Evolutionary conservation across 495 filamentous ascomycete species (phyloP).

Genomic region (Thozetella sp.): DNA sequence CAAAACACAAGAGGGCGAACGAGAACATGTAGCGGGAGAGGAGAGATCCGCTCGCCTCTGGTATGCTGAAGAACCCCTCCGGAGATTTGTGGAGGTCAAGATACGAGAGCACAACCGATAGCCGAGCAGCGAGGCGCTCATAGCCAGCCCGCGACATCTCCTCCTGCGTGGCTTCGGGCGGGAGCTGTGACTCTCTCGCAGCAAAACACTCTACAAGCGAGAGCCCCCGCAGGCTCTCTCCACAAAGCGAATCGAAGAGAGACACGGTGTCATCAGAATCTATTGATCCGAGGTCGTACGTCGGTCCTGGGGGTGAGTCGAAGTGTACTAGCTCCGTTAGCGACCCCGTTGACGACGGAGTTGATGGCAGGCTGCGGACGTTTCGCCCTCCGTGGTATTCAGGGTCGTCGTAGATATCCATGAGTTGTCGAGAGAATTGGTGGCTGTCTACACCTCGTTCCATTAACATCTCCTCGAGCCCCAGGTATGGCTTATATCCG

Average conservation of each 20-base stretch:
- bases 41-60: neutral
- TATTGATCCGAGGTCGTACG: too few relatives aligned
- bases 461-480: constrained; percentile 14
- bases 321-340: too few relatives aligned
- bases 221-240: too few relatives aligned
- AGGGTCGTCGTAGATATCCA: constrained; percentile 16
- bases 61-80: neutral
- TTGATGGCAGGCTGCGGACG: neutral
- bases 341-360: neutral
- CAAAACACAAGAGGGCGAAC: constrained; percentile 26
- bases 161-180: too few relatives aligned
- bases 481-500: constrained; percentile 18
- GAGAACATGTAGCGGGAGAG: constrained; percentile 22
- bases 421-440: constrained; percentile 5
- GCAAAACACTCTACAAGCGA: too few relatives aligned
- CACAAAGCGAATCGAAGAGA: too few relatives aligned
- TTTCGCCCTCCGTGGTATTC: constrained; percentile 8
- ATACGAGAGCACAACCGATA: neutral
- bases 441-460: constrained; percentile 14
- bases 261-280: too few relatives aligned
- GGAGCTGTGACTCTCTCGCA: too few relatives aligned
- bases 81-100: neutral
- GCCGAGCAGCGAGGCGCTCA: neutral
- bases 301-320: too few relatives aligned
- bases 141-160: neutral